Base-by-base conservation (phyloP, 768 basidiomycete species). In the Pleurotus citrinopileatus region DNA sequence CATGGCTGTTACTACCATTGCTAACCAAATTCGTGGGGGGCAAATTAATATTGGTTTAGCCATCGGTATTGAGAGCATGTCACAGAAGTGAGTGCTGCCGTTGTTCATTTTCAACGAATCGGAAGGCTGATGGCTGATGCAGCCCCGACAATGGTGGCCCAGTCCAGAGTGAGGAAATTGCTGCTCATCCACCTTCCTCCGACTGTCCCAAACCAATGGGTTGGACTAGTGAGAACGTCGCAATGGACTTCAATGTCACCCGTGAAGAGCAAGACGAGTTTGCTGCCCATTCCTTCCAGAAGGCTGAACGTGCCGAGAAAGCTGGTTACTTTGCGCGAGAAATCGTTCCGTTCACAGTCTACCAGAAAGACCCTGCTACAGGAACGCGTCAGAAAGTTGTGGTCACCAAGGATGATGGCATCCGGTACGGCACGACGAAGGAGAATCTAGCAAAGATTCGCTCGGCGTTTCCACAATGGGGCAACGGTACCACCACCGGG, bases 171-270 rank as follows among this genome's bases (percentile, higher is more conserved):
- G 88, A 86, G 47, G 72, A 81, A 13, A 74, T 94, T 42, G 73
- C 81, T 23, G 64, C 68, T 13, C 78, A 85, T 62, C 63, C 73
- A 9, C 71, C 81, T 3, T 81, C 89, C 2, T 75, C 67, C 23
- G 88, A 89, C 58, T 85, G 84, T 56, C 63, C 73, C 19, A 72
- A 83, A 63, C 87, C 87, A 27, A 94, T 93, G 91, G 91, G 91
- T 5, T 92, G 91, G 91, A 91, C 91, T 4, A 86, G 85, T 59
- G 91, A 94, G 69, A 94, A 91, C 57, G 88, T 94, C 27, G 91
- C 91, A 0, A 68, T 70, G 27, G 88, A 92, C 38, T 92, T 83
- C 67, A 68, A 80, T 55, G 72, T 94, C 55, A 78, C 86, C 44
- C 78, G 91, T 29, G 82, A 88, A 47, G 81, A 86, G 54, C 89